Evolutionary conservation across 208 protist genomes (phyloP), one percentile per base, ranked within the genome.

Genomic region (Acanthamoeba culbertsoni): DNA sequence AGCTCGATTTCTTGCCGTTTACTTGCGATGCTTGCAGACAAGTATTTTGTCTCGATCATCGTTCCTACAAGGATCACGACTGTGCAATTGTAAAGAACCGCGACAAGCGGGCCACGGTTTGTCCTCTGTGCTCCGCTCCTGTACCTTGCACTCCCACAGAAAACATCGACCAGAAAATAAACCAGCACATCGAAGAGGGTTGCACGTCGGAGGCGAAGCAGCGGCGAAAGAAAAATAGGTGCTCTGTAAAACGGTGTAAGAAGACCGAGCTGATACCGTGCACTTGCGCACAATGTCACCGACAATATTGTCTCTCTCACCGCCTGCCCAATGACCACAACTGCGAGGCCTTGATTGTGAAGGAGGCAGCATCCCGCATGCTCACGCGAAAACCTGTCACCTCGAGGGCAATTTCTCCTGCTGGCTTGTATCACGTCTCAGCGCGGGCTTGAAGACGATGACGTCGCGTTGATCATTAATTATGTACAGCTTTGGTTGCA

Each of bases 1-100:
- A 91, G 45, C 75, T 93, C 14, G 91, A 93, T 77, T 93, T 93
- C 31, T 40, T 93, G 12, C 91, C 91, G 10, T 93, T 93, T 42
- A 28, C 28, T 6, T 93, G 91, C 65, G 42, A 42, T 35, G 42
- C 14, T 8, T 93, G 91, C 73, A 31, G 10, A n/a, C 26, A 93
- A 26, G 43, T 35, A 23, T 91, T 79, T 37, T 93, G 91, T 48
- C 35, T 93, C 31, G 45, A 93, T 26, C 91, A 93, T 42, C 10
- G 73, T 42, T 48, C n/a, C 37, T 35, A 46, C 18, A 20, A 59
- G 51, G 33, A 65, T 10, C 91, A 93, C 45, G 35, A 86, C 18
- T 93, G 91, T 59, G 89, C 18, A 20, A n/a, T 5, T 1, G 55
- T 43, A 2, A 89, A 89, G 53, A 48, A 7, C 12, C 33, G 42